Evolutionary conservation across 176 grass and related monocot genomes (phyloP).

Genomic region (Alopecurus myosuroides): DNA sequence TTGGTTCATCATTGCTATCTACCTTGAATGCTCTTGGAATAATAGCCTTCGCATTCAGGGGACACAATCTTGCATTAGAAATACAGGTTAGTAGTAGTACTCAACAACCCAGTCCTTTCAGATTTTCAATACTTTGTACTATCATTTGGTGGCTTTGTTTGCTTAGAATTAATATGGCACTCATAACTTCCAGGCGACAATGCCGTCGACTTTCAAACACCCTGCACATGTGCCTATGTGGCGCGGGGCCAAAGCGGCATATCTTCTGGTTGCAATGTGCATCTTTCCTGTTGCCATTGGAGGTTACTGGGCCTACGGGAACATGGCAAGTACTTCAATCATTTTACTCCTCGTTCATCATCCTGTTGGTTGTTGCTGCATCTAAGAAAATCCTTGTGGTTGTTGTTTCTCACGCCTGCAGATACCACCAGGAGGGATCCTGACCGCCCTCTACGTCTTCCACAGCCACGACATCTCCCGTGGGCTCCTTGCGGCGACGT

Average conservation of each 20-base stretch:
- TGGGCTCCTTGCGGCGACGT: constrained; percentile 64
- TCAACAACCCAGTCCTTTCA: not conserved
- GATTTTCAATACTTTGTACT: not conserved
- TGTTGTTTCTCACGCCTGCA: constrained; percentile 35
- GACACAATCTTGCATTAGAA: constrained; percentile 93
- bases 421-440: constrained; percentile 87
- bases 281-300: constrained; percentile 89
- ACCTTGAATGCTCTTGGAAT: constrained; percentile 87
- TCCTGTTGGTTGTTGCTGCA: not conserved
- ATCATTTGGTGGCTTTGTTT: not conserved
- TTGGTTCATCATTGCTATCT: constrained; percentile 48
- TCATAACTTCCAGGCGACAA: constrained; percentile 64
- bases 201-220: constrained; percentile 97
- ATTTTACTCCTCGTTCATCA: not conserved
- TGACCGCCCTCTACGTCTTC: constrained; percentile 73
- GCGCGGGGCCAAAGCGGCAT: constrained; percentile 85
- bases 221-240: constrained; percentile 97
- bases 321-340: constrained; percentile 70
- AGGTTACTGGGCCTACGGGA: constrained; percentile 93
- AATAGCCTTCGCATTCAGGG: constrained; percentile 94
- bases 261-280: constrained; percentile 83
- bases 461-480: constrained; percentile 76
- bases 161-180: not conserved
- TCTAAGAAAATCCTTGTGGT: constrained; percentile 13
- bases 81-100: constrained; percentile 76